phyloP scores from a whole-genome alignment of 2,329 filamentous ascomycete genomes.

The Podosphaera fusca region DNA sequence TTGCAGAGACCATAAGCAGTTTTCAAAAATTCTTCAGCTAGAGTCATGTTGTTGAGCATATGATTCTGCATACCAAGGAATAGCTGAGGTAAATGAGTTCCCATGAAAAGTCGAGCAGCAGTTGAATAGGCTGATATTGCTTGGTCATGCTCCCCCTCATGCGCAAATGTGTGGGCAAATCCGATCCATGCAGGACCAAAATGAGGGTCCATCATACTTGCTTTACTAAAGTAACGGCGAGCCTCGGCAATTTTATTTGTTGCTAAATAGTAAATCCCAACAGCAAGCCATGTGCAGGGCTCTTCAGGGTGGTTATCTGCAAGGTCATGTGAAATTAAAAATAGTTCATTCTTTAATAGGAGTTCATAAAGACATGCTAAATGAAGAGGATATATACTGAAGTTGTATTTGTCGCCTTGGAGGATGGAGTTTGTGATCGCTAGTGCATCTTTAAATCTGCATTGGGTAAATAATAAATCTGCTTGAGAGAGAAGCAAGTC shows the following conservation, averaged over 20 bases:
- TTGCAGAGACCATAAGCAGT: slow-evolving; percentile 67
- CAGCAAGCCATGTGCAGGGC: slow-evolving; percentile 78
- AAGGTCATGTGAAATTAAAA: slow-evolving; percentile 77
- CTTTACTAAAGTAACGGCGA: slow-evolving; percentile 87
- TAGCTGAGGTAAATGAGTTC: slow-evolving; percentile 82
- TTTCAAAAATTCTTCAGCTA: slow-evolving; percentile 85
- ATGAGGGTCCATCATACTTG: slow-evolving; percentile 91
- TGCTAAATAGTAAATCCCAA: slow-evolving; percentile 82
- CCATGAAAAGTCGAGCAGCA: slow-evolving; percentile 82
- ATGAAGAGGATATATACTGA: slow-evolving; percentile 71
- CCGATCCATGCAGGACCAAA: slow-evolving; percentile 97
- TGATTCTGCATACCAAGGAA: slow-evolving; percentile 98
- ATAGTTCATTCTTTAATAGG: slow-evolving; percentile 64
- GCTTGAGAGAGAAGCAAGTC: slow-evolving; percentile 79
- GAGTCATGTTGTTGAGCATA: slow-evolving; percentile 77
- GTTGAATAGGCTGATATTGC: slow-evolving; percentile 95
- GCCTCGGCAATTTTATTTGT: slow-evolving; percentile 83
- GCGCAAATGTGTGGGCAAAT: slow-evolving; percentile 93
- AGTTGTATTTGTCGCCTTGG: slow-evolving; percentile 68
- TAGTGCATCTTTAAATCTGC: slow-evolving; percentile 72
- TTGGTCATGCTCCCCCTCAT: slow-evolving; percentile 93
- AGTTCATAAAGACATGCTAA: slow-evolving; percentile 81
- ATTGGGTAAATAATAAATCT: slow-evolving; percentile 83
- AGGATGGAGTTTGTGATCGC: slow-evolving; percentile 66
- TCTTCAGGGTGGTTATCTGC: slow-evolving; percentile 82